phyloP scores from a whole-genome alignment of 2,329 filamentous ascomycete genomes.

The Microthyrium microscopicum region DNA sequence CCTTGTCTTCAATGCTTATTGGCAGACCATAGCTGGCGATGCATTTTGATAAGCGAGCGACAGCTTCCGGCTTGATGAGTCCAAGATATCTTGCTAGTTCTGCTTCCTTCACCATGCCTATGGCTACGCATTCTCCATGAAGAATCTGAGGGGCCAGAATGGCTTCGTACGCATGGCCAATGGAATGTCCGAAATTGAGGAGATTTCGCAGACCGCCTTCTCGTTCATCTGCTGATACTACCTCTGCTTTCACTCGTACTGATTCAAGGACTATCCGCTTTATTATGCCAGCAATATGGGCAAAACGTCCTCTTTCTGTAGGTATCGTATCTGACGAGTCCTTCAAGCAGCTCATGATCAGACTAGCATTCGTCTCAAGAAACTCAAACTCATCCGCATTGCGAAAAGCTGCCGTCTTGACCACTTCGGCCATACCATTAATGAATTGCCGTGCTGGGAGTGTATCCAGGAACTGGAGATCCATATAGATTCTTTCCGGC shows the following conservation, averaged over 20 bases:
- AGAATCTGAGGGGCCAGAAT: conserved; percentile 89
- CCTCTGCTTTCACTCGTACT: conserved; percentile 81
- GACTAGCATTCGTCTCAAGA: conserved; percentile 64
- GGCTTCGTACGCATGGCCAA: conserved; percentile 91
- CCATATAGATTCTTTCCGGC: conserved; percentile 83
- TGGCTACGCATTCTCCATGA: conserved; percentile 88
- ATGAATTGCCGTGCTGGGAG: conserved; percentile 84
- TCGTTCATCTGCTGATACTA: conserved; percentile 86
- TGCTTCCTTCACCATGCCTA: conserved; percentile 97
- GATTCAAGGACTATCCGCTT: conserved; percentile 65
- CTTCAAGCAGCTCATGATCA: conserved; percentile 53
- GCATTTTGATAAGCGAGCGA: conserved; percentile 80
- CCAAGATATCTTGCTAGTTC: conserved; percentile 83
- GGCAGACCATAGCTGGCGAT: conserved; percentile 88
- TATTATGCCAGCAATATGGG: conserved; percentile 41
- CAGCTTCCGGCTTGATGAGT: conserved; percentile 67
- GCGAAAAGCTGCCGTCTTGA: conserved; percentile 96
- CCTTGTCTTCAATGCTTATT: conserved; percentile 68
- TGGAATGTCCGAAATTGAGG: conserved; percentile 94
- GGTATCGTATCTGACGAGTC: background rate
- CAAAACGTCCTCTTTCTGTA: conserved; percentile 38
- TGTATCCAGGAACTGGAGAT: conserved; percentile 79
- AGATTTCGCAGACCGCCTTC: conserved; percentile 89
- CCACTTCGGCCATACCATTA: conserved; percentile 96
- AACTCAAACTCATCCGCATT: conserved; percentile 72